phyloP scores from a whole-genome alignment of 192 early-diverging fungal genomes.

The Backusella psychrophila region DNA sequence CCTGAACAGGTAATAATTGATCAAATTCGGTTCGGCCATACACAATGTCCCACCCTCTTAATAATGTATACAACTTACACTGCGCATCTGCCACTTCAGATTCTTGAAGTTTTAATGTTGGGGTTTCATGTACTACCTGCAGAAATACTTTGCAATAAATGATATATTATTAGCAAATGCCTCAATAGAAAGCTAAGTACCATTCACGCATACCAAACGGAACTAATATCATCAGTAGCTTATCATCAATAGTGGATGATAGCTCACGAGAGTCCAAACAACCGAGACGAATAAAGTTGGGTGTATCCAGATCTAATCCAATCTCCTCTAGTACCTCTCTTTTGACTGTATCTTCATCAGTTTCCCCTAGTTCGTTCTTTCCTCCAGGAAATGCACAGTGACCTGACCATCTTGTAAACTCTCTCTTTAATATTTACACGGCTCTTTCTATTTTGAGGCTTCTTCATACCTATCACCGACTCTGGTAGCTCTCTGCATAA shows the following conservation, averaged over 20 bases:
- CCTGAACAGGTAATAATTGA: conserved; percentile 10
- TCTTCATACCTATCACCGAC: conserved; percentile 21
- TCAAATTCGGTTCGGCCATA: neutral
- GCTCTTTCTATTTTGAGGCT: neutral
- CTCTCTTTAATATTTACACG: neutral
- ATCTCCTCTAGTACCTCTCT: conserved; percentile 32
- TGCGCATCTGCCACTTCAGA: conserved; percentile 31
- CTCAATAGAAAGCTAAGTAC: neutral
- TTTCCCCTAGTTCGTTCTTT: conserved; percentile 29
- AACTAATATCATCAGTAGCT: conserved; percentile 31
- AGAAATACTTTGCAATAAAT: conserved; percentile 17
- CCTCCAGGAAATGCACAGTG: conserved; percentile 35
- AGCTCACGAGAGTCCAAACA: conserved; percentile 28
- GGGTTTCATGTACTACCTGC: conserved; percentile 30
- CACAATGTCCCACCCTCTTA: neutral
- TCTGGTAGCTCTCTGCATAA: conserved; percentile 33
- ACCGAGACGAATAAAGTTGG: conserved; percentile 21
- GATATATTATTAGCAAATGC: neutral
- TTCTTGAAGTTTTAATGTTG: conserved; percentile 14
- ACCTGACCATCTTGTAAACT: conserved; percentile 23
- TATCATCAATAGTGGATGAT: conserved; percentile 7
- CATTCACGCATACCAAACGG: conserved; percentile 26
- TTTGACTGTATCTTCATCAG: conserved; percentile 29
- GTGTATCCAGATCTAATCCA: conserved; percentile 25
- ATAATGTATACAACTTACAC: conserved; percentile 14